These are phyloP conservation scores for Immersiporthe knoxdaviesiana DNA, from an alignment of 2,329 filamentous ascomycete species.

Conservation along the genomic window DNA sequence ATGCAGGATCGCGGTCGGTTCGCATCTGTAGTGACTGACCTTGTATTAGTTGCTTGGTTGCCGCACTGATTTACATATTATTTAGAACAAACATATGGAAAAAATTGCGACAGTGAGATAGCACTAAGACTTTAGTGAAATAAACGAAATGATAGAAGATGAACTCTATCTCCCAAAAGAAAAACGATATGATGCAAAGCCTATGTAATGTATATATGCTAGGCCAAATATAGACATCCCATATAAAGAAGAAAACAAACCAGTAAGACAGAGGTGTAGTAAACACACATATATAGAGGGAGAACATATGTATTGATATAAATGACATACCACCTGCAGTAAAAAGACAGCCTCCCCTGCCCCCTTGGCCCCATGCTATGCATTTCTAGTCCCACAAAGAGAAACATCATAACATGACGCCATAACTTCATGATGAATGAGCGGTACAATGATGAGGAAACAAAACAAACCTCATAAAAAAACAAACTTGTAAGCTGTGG, in stretches of 20 bases:
- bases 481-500: not conserved
- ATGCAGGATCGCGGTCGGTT: too few species aligned
- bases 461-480: not conserved
- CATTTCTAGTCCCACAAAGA: constrained; percentile 2
- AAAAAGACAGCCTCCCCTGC: not conserved
- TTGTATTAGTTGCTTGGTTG: too few species aligned
- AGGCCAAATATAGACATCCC: not conserved
- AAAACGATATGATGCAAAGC: not conserved
- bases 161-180: not conserved
- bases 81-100: too few species aligned
- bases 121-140: too few species aligned
- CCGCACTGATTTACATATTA: too few species aligned
- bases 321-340: not conserved
- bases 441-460: not conserved
- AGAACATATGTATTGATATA: not conserved
- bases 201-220: not conserved
- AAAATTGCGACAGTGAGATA: too few species aligned
- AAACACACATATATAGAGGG: too few species aligned
- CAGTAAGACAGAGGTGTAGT: not conserved
- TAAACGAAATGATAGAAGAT: too few species aligned
- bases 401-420: constrained; percentile 13
- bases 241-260: not conserved
- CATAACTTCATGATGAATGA: constrained; percentile 17
- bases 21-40: too few species aligned
- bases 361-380: constrained; percentile 1